phyloP scores from a whole-genome alignment of 345 rosid species.

The Streptanthus diversifolius region DNA sequence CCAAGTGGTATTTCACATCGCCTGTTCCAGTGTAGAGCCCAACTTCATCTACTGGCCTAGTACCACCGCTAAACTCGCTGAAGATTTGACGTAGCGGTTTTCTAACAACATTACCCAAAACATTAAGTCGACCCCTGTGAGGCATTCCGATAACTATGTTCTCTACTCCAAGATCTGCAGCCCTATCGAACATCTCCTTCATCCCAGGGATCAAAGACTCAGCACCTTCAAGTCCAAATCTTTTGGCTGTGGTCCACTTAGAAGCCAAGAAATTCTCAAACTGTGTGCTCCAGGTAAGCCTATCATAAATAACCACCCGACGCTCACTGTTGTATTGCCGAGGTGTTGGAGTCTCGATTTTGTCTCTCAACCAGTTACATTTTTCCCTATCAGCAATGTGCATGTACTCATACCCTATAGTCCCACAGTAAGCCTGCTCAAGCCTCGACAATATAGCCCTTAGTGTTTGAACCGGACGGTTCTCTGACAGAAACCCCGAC shows the following conservation, averaged over 20 bases:
- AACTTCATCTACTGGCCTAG: slow-evolving; percentile 76
- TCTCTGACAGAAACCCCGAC: slow-evolving; percentile 78
- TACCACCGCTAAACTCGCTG: slow-evolving; percentile 78
- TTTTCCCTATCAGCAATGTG: slow-evolving; percentile 77
- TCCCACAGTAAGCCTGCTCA: slow-evolving; percentile 86
- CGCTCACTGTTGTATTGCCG: slow-evolving; percentile 65
- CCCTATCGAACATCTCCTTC: slow-evolving; percentile 85
- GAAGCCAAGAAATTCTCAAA: slow-evolving; percentile 87
- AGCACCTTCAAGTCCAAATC: slow-evolving; percentile 91
- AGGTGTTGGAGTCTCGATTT: slow-evolving; percentile 78
- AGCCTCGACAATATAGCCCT: slow-evolving; percentile 68
- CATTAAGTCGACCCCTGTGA: slow-evolving; percentile 76
- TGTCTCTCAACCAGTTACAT: slow-evolving; percentile 86
- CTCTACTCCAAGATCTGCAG: slow-evolving; percentile 81
- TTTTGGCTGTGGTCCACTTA: slow-evolving; percentile 83
- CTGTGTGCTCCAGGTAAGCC: slow-evolving; percentile 78
- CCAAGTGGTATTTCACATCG: slow-evolving; percentile 81
- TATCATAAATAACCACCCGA: slow-evolving; percentile 67
- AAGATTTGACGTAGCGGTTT: slow-evolving; percentile 79
- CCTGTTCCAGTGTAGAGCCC: slow-evolving; percentile 82
- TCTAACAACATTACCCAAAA: slow-evolving; percentile 74
- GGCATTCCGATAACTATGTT: slow-evolving; percentile 81
- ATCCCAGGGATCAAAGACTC: slow-evolving; percentile 87
- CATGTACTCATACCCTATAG: slow-evolving; percentile 78
- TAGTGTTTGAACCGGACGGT: slow-evolving; percentile 78